Evolutionary conservation across 495 filamentous ascomycete species (phyloP).

Genomic region (Annulohypoxylon stygium): DNA sequence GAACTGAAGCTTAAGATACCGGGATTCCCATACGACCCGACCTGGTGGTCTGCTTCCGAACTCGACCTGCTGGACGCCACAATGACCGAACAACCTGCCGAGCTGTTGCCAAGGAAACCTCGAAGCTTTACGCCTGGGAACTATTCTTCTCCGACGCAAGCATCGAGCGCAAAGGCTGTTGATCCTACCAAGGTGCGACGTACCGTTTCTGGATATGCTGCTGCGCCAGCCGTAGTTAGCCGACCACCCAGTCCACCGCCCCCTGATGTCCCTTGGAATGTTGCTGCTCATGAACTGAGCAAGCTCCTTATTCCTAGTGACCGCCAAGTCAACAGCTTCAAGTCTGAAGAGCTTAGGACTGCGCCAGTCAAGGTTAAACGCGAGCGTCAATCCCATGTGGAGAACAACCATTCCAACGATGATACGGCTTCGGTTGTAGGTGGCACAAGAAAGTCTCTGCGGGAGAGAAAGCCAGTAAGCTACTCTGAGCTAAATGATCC

Average conservation of each 20-base stretch:
- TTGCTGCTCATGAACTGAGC: slow-evolving; percentile 81
- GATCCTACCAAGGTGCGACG: slow-evolving; percentile 49
- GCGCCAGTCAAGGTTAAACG: slow-evolving; percentile 71
- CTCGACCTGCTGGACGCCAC: slow-evolving; percentile 76
- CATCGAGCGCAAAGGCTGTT: slow-evolving; percentile 52
- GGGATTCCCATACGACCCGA: slow-evolving; percentile 67
- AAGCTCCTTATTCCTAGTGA: slow-evolving; percentile 82
- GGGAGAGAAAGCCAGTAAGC: slow-evolving; percentile 74
- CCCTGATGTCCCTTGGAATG: slow-evolving; percentile 85
- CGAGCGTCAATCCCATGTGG: slow-evolving; percentile 70
- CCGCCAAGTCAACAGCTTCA: slow-evolving; percentile 78
- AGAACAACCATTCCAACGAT: slow-evolving; percentile 46
- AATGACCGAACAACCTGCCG: slow-evolving; percentile 60
- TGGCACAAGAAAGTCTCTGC: slow-evolving; percentile 74
- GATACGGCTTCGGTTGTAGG: slow-evolving; percentile 53
- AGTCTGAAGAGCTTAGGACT: slow-evolving; percentile 78
- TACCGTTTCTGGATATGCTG: slow-evolving; percentile 45
- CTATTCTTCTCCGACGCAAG: slow-evolving; percentile 70
- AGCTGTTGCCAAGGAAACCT: slow-evolving; percentile 63
- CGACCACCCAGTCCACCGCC: slow-evolving; percentile 71
- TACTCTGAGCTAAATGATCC: slow-evolving; percentile 65
- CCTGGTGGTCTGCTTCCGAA: slow-evolving; percentile 80
- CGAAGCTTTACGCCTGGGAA: slow-evolving; percentile 69
- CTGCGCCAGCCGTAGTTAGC: slow-evolving; percentile 32
- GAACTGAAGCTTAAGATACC: slow-evolving; percentile 48